phyloP scores from a whole-genome alignment of 371 early-diverging fungal genomes.

The Smittium culicis region DNA sequence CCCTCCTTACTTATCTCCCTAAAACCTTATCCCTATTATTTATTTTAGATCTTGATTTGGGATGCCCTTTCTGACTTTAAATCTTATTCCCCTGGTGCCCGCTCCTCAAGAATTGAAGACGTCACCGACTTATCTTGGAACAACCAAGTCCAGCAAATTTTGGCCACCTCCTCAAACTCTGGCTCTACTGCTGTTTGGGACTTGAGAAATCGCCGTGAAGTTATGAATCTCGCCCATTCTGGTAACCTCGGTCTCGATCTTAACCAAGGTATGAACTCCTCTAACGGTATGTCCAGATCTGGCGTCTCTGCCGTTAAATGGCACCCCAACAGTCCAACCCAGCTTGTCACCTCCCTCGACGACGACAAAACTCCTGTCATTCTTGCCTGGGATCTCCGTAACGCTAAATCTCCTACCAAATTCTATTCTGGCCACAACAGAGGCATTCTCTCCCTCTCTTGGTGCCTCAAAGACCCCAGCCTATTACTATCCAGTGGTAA shows the following conservation, averaged over 20 bases:
- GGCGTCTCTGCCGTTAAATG: conserved; percentile 81
- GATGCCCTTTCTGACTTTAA: conserved; percentile 70
- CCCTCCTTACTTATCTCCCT: too few relatives aligned
- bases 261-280: too few relatives aligned
- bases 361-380: conserved; percentile 79
- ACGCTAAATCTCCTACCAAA: conserved; percentile 79
- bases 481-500: conserved; percentile 77
- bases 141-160: conserved; percentile 78
- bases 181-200: conserved; percentile 94
- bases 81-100: conserved; percentile 76
- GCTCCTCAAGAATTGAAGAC: conserved; percentile 69
- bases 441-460: conserved; percentile 74
- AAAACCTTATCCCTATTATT: too few relatives aligned
- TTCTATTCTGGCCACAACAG: conserved; percentile 62
- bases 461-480: conserved; percentile 86
- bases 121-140: conserved; percentile 87
- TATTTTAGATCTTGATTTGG: conserved; percentile 44
- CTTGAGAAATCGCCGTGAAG: conserved; percentile 70
- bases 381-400: conserved; percentile 84
- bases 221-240: conserved; percentile 54
- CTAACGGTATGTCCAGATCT: conserved; percentile 35
- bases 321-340: conserved; percentile 91
- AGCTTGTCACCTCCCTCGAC: conserved; percentile 77
- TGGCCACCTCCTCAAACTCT: conserved; percentile 80
- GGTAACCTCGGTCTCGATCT: conserved; percentile 32